phyloP scores from a whole-genome alignment of 768 basidiomycete genomes.

The Tephrocybe sp. region DNA sequence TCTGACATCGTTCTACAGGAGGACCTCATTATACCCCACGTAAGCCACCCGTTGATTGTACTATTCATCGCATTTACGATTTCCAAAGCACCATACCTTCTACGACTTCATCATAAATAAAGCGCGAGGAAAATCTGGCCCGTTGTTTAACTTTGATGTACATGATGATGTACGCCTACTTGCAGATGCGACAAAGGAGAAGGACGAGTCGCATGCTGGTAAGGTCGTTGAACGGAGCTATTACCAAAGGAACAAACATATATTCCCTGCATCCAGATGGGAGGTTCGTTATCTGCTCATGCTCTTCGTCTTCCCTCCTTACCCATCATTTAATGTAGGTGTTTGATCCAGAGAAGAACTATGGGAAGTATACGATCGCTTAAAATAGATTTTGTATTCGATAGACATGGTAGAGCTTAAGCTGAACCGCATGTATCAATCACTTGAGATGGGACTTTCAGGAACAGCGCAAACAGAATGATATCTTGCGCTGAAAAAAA shows the following conservation, averaged over 20 bases:
- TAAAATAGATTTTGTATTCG: no score
- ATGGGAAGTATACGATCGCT: slow-evolving; percentile 87
- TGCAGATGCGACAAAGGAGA: slow-evolving; percentile 93
- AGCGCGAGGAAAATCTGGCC: slow-evolving; percentile 96
- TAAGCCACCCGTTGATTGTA: slow-evolving; percentile 33
- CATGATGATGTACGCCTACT: slow-evolving; percentile 96
- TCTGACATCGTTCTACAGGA: slow-evolving; percentile 51
- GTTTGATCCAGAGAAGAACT: slow-evolving; percentile 92
- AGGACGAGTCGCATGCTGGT: slow-evolving; percentile 98
- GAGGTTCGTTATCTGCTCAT: slow-evolving; percentile 59
- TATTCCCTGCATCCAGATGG: slow-evolving; percentile 96
- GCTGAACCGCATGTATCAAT: no score
- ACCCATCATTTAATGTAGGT: slow-evolving; percentile 47
- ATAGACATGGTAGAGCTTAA: no score
- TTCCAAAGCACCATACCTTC: slow-evolving; percentile 89
- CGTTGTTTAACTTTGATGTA: slow-evolving; percentile 97
- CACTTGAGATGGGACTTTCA: no score
- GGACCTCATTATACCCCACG: slow-evolving; percentile 96
- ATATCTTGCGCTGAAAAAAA: no score
- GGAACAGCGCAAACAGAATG: no score
- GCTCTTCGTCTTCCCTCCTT: not conserved
- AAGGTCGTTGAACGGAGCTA: slow-evolving; percentile 97
- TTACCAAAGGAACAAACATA: slow-evolving; percentile 96
- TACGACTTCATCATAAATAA: slow-evolving; percentile 99
- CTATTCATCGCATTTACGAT: slow-evolving; percentile 5